Evolutionary conservation across 2,329 filamentous ascomycete genomes (phyloP).

Genomic region (Clathrospora elynae): DNA sequence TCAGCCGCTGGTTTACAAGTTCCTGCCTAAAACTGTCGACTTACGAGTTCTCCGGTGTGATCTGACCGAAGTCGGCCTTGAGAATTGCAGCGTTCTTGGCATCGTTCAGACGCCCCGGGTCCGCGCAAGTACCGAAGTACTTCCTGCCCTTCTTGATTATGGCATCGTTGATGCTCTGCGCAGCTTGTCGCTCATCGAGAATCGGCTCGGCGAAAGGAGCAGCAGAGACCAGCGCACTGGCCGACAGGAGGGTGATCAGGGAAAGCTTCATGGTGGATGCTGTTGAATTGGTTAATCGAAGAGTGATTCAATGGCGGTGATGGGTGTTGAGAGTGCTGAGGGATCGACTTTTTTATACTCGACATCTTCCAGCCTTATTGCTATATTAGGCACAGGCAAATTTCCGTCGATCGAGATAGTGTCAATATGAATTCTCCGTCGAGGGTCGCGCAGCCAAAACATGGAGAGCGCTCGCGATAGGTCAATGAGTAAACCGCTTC

Average conservation of each 20-base stretch:
- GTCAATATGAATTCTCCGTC: constrained; percentile 1
- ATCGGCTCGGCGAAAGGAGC: constrained; percentile 36
- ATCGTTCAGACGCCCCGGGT: constrained; percentile 59
- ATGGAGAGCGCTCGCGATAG: too few species aligned
- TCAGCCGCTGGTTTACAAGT: neutral
- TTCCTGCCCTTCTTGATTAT: constrained; percentile 68
- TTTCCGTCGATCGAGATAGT: too few species aligned
- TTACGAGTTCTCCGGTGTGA: constrained; percentile 67
- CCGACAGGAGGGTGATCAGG: constrained; percentile 36
- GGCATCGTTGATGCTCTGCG: constrained; percentile 59
- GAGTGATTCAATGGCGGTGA: neutral
- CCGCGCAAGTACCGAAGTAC: constrained; percentile 67
- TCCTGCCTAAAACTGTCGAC: neutral
- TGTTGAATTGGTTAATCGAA: neutral
- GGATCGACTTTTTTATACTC: neutral
- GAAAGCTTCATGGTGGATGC: constrained; percentile 41
- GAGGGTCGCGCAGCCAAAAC: constrained; percentile 3
- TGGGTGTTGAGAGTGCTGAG: neutral
- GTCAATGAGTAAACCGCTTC: neutral
- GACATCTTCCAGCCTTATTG: too few species aligned
- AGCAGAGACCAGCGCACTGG: constrained; percentile 35
- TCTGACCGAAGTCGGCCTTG: constrained; percentile 65
- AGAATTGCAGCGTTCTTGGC: constrained; percentile 63
- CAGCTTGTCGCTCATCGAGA: constrained; percentile 39
- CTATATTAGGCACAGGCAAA: too few species aligned